Percentiles rank a stretch among this genome's conserved stretches.
phyloP scores from a whole-genome alignment of 2,329 filamentous ascomycete species.

The Aspergillus caelatus region DNA sequence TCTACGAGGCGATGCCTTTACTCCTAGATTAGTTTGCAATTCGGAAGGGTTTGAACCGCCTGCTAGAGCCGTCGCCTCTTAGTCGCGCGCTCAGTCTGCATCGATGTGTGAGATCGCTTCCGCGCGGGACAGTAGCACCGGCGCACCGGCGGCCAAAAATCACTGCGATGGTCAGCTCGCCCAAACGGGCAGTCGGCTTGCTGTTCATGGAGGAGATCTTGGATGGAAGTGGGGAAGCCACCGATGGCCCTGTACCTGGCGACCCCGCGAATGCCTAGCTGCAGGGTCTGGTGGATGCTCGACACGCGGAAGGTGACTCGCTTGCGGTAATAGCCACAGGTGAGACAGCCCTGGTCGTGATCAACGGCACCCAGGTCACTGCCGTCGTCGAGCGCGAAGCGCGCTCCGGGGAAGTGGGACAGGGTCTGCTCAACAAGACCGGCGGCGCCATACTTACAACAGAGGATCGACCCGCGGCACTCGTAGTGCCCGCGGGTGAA shows the following conservation, averaged over 20 bases:
- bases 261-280: neutral
- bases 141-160: conserved; percentile 18
- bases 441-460: neutral
- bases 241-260: neutral
- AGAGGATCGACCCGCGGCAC: neutral
- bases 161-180: conserved; percentile 17
- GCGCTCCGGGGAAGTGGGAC: neutral
- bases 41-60: neutral
- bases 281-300: neutral
- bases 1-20: too few relatives aligned
- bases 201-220: conserved; percentile 7
- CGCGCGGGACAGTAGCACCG: conserved; percentile 14
- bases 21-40: neutral
- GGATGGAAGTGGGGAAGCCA: conserved; percentile 1
- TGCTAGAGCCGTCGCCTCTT: neutral
- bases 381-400: neutral
- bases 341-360: neutral
- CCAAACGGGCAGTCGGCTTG: conserved; percentile 18
- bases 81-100: neutral
- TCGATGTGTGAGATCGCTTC: neutral
- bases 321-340: conserved; percentile 1
- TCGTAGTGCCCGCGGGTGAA: neutral
- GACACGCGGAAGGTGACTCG: neutral
- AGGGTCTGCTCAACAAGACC: neutral
- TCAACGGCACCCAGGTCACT: neutral